A percentile compares a stretch with the other conserved stretches of the same genome.
phyloP scores from a whole-genome alignment of 2,329 filamentous ascomycete species.

The Tolypocladium amazonense region DNA sequence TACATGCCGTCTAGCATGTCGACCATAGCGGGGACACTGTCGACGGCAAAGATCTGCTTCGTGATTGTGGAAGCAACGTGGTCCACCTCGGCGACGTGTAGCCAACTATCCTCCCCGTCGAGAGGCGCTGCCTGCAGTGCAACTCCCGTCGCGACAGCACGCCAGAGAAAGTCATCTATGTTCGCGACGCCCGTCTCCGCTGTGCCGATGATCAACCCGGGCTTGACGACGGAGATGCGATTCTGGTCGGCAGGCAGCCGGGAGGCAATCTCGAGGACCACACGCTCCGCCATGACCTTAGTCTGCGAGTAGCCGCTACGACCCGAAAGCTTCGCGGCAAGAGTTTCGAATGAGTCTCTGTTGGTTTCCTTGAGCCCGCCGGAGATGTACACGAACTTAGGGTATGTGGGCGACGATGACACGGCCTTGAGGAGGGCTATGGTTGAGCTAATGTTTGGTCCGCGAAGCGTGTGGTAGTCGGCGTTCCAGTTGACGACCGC shows the following conservation, averaged over 20 bases:
- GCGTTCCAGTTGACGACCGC: conserved; percentile 72
- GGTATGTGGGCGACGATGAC: conserved; percentile 3
- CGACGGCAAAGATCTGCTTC: not conserved
- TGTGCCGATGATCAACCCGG: not conserved
- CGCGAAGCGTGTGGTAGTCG: conserved; percentile 60
- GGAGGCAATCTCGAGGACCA: conserved; percentile 4
- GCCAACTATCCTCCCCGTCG: not conserved
- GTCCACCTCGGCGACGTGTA: not conserved
- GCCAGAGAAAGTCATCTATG: not conserved
- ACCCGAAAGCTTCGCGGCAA: not conserved
- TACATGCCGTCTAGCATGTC: not conserved
- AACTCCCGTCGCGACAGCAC: not conserved
- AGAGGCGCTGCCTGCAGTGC: not conserved
- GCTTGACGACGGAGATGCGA: not conserved
- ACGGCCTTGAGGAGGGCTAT: conserved; percentile 8
- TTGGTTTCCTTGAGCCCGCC: conserved; percentile 7
- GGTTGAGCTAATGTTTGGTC: conserved; percentile 53
- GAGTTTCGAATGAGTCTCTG: not conserved
- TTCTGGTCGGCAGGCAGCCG: not conserved
- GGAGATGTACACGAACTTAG: conserved; percentile 13
- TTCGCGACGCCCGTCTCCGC: not conserved
- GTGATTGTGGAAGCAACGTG: not conserved
- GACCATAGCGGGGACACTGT: not conserved
- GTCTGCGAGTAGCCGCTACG: conserved; percentile 11
- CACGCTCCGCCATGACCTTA: conserved; percentile 11